phyloP scores from a whole-genome alignment of 2,329 filamentous ascomycete genomes.

The Berkeleyomyces rouxiae region DNA sequence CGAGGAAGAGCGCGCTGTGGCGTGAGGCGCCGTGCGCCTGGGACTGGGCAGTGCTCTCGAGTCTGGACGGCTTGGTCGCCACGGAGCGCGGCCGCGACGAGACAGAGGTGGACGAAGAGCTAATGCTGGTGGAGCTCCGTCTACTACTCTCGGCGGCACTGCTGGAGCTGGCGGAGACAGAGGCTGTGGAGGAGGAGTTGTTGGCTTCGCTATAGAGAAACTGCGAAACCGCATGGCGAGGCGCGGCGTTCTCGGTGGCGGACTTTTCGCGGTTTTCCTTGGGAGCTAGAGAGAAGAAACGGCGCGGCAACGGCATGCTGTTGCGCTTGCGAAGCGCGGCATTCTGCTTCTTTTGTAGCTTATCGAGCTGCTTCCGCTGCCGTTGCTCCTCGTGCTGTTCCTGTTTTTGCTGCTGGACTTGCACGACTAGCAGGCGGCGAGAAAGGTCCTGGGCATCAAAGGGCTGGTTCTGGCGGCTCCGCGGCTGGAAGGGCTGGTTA shows the following conservation, averaged over 20 bases:
- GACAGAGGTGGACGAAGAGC: not conserved
- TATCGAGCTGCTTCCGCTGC: not conserved
- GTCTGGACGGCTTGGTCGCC: not conserved
- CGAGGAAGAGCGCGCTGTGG: not conserved
- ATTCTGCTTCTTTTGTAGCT: not conserved
- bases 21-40: not conserved
- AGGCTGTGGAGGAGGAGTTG: not conserved
- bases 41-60: too few species aligned
- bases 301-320: conserved; percentile 4
- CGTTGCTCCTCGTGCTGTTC: not conserved
- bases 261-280: conserved; percentile 14
- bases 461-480: conserved; percentile 15
- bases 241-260: not conserved
- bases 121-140: not conserved
- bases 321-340: too few species aligned
- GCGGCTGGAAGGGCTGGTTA: conserved; percentile 17
- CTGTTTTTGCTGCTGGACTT: conserved; percentile 29
- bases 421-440: conserved; percentile 33
- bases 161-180: not conserved
- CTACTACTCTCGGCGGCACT: not conserved
- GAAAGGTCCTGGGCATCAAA: conserved; percentile 40
- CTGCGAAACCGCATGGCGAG: too few species aligned
- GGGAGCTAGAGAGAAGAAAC: conserved; percentile 5
- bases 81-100: not conserved
- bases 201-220: not conserved